A percentile compares a stretch with the other conserved stretches of the same genome.
Conservation (phyloP, 1,139 yeast genomes). For the Arxiozyma bovina region DNA sequence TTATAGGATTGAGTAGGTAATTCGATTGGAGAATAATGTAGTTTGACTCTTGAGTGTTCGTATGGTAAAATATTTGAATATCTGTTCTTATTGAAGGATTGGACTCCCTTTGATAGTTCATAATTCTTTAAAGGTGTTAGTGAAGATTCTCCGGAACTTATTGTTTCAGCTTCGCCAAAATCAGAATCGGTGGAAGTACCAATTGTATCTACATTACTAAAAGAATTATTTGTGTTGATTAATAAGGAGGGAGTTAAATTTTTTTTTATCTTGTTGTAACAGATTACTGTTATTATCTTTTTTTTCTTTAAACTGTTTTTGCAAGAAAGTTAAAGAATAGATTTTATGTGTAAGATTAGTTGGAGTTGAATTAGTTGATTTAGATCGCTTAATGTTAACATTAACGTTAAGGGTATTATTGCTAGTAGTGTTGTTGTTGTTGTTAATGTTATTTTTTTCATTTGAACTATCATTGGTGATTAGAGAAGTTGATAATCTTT, state of each 20-base stretch:
- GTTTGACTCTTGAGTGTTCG: conserved; percentile 67
- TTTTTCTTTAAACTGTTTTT: conserved; percentile 18
- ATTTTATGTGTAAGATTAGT: conserved; percentile 7
- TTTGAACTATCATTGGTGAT: neutral
- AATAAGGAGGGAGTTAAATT: conserved; percentile 2
- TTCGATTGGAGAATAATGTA: conserved; percentile 33
- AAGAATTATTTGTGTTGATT: conserved; percentile 2
- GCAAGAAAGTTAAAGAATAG: conserved; percentile 24
- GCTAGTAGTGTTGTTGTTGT: conserved; percentile 1
- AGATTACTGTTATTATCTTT: conserved; percentile 3
- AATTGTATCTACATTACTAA: neutral
- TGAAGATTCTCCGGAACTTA: conserved; percentile 12
- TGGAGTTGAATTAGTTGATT: conserved; percentile 3
- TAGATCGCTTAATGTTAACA: neutral
- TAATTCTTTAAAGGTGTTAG: conserved; percentile 34
- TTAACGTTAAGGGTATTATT: neutral
- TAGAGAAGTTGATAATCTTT: conserved; percentile 35
- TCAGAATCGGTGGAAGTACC: neutral
- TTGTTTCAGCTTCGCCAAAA: neutral
- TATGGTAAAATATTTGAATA: conserved; percentile 78
- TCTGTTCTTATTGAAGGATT: conserved; percentile 63
- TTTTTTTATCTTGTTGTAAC: neutral
- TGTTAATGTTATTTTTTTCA: neutral
- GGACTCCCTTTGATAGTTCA: conserved; percentile 56
- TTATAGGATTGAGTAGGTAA: neutral